phyloP scores from a whole-genome alignment of 352 stramenopile species.

The Globisporangium spiculum region DNA sequence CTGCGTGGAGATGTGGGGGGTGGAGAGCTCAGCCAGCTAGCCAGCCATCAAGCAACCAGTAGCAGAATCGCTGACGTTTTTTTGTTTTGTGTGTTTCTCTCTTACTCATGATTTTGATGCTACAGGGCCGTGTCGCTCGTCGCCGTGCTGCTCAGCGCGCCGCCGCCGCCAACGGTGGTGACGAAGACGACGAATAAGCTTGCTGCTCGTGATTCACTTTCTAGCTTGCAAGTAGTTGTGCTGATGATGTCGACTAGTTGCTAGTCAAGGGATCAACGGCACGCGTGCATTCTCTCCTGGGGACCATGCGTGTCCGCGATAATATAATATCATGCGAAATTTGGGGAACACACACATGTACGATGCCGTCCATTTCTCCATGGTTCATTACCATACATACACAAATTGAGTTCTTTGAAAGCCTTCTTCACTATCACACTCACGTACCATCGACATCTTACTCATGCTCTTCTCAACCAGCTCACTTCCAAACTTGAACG shows the following conservation, averaged over 20 bases:
- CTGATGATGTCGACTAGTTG: constrained; percentile 13
- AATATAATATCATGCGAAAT: constrained; percentile 86
- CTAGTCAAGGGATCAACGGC: constrained; percentile 30
- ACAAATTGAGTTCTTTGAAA: not conserved
- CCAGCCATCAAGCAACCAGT: not conserved
- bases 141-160: constrained; percentile 92
- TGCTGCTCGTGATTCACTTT: constrained; percentile 19
- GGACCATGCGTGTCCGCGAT: constrained; percentile 28
- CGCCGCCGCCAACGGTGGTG: constrained; percentile 85
- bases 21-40: not conserved
- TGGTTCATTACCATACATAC: not conserved
- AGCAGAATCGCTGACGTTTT: constrained; percentile 3
- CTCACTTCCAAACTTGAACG: not conserved
- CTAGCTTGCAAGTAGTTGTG: constrained; percentile 22
- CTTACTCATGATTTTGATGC: not conserved
- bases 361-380: constrained; percentile 22
- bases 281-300: constrained; percentile 4
- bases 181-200: constrained; percentile 84
- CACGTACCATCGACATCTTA: not conserved
- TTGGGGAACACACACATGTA: constrained; percentile 41
- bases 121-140: constrained; percentile 93
- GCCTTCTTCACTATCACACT: not conserved
- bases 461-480: not conserved
- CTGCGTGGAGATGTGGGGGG: not conserved
- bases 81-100: constrained; percentile 1